phyloP scores from a whole-genome alignment of 257 asterid genomes.

The Nicotiana benthamiana region DNA sequence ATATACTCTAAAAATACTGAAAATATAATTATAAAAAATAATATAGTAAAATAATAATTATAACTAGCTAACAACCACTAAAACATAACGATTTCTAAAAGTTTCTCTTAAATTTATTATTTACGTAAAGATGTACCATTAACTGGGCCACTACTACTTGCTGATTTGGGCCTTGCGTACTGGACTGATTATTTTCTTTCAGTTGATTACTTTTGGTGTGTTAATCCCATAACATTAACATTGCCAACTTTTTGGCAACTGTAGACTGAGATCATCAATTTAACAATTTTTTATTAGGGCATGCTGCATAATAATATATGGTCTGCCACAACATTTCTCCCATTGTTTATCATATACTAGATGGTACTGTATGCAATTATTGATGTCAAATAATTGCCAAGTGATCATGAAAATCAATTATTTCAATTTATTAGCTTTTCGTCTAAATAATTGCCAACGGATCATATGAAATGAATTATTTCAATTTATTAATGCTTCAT shows the following conservation, averaged over 20 bases:
- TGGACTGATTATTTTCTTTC: background rate
- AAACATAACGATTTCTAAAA: too few species aligned
- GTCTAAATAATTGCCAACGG: too few species aligned
- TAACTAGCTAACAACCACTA: too few species aligned
- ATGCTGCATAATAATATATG: background rate
- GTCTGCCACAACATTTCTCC: background rate
- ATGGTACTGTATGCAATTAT: background rate
- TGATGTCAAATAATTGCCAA: constrained; percentile 6
- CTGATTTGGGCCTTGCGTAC: background rate
- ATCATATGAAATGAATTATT: too few species aligned
- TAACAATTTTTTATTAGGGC: background rate
- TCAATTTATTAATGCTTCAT: background rate
- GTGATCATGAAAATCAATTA: background rate
- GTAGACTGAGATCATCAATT: background rate
- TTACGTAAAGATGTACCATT: background rate
- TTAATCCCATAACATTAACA: too few species aligned
- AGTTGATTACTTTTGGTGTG: background rate
- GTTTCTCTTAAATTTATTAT: background rate
- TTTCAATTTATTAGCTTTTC: background rate
- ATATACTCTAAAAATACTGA: too few species aligned
- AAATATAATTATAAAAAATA: too few species aligned
- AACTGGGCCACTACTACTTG: background rate
- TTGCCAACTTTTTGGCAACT: too few species aligned
- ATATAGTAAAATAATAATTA: too few species aligned
- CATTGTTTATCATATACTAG: background rate